Evolutionary conservation across 495 filamentous ascomycete species (phyloP), one percentile per base, ranked within the genome.

Genomic region (Penicillium longicatenatum): DNA sequence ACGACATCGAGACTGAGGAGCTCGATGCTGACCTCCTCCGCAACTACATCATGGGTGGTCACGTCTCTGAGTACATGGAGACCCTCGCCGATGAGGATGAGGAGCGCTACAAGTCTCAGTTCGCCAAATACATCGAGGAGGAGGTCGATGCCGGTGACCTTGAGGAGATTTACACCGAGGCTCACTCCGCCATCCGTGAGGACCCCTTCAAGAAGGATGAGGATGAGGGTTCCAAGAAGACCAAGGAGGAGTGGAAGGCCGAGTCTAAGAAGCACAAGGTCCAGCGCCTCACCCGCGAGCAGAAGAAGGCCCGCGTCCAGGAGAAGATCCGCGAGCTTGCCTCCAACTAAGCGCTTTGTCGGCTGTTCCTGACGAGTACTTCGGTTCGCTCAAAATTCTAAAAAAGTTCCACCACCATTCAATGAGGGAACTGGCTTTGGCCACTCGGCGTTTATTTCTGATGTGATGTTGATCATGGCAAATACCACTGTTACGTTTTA

Each of bases 11-110:
- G 83, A 75, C 79, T 67, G 91, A 99, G 85, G 93, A 97, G 84
- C 91, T 99, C 68, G 94, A 99, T 65, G 86, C 93, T 66, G 94
- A 99, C 75, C 89, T 85, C 59, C 88, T 99, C 70, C 90, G 93
- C 84, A 96, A 93, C 84, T 98, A 99, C 88, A 99, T 99, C 85
- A 89, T 92, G 73, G 95, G 86, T 73, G 93, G 94, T 50, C 94
- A 99, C 85, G 89, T 99, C 62, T 91, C 92, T 60, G 94, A 99
- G 86, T 99, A 98, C 85, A 99, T 99, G 94, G 94, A 99, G 89
- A 93, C 87, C 43, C 89, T 99, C 64, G 95, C 95, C 75, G 94
- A 99, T 75, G 94, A 99, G 75, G 94, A 99, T 75, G 94, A 99
- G 89, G 94, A 99, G 85, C 92, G 94, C 75, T 99, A 91, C 88